Evolutionary conservation across 139 green algal genomes (phyloP), one percentile per base, ranked within the genome.

Genomic region (Deuterostichococcus epilithicus): DNA sequence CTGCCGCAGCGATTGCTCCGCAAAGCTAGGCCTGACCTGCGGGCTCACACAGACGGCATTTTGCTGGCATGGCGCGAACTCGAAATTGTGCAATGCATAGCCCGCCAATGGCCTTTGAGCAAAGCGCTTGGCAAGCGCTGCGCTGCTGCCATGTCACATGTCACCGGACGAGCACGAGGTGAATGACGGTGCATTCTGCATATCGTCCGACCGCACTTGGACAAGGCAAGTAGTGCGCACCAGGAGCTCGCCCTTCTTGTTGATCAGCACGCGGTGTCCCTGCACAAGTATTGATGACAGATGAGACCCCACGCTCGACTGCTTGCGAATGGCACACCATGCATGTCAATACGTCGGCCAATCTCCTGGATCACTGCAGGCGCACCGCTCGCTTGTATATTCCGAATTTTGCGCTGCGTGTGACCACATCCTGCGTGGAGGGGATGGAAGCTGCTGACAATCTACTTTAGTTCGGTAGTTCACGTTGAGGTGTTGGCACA

Each of bases 1-100:
- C 52, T 63, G 52, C 52, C 52, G 52, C 52, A 63, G 52, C 13
- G 52, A 63, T 42, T 77, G 32, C 65, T 72, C 28, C 72, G 71
- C 68, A 65, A 67, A 78, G 15, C 28, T 30, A 23, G 36, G n/a
- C 47, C 23, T 25, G 2, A 35, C 30, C 63, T 69, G n/a, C 28
- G 63, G 3, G n/a, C n/a, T n/a, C n/a, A n/a, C n/a, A n/a, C n/a
- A n/a, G n/a, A n/a, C n/a, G n/a, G n/a, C n/a, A n/a, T n/a, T n/a
- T n/a, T n/a, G n/a, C n/a, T n/a, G n/a, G 32, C 10, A 75, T 42
- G 42, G 45, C 28, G 22, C 13, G 10, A 30, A 18, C 25, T n/a
- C n/a, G n/a, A 25, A 1, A 28, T 4, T 0, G 23, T 52, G 39
- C 1, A 67, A 39, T n/a, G 4, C 70, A 68, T 18, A 58, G 20